A percentile compares a stretch with the other conserved stretches of the same genome.
These are phyloP conservation scores for Bathelium albidoporum DNA, from an alignment of 495 filamentous ascomycete genomes.

Conservation along the genomic window DNA sequence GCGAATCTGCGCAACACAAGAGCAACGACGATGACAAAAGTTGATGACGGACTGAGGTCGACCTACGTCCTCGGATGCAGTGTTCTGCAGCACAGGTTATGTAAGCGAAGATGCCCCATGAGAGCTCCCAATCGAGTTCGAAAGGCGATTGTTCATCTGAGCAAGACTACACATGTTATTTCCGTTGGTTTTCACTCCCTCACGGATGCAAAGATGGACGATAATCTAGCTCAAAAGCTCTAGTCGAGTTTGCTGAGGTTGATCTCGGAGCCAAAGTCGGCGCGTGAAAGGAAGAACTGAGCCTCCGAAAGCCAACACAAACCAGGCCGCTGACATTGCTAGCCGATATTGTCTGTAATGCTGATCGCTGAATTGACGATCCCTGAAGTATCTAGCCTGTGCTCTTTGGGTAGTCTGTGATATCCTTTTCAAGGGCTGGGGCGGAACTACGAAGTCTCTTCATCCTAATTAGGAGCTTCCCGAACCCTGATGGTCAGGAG, in stretches of 20 bases:
- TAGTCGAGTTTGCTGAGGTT: neutral
- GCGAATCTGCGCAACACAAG: neutral
- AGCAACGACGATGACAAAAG: neutral
- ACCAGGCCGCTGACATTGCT: neutral
- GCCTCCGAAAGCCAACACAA: conserved; percentile 1
- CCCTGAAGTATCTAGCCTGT: too few relatives aligned
- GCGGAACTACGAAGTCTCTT: too few relatives aligned
- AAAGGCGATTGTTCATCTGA: neutral
- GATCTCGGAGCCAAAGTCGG: conserved; percentile 5
- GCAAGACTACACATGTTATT: neutral
- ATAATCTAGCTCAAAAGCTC: neutral
- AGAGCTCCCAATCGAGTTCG: neutral
- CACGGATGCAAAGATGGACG: neutral
- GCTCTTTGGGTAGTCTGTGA: too few relatives aligned
- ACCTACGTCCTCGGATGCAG: neutral
- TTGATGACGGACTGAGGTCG: neutral
- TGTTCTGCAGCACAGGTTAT: conserved; percentile 2
- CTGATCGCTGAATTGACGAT: too few relatives aligned
- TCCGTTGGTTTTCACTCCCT: neutral
- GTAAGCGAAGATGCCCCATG: neutral
- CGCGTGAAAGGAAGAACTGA: conserved; percentile 6
- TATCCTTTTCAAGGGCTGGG: too few relatives aligned
- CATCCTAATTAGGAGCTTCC: too few relatives aligned
- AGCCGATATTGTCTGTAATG: neutral
- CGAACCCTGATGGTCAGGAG: too few relatives aligned